Base-by-base conservation (phyloP, 139 green algal genomes). In the Picochlorum sp. region DNA sequence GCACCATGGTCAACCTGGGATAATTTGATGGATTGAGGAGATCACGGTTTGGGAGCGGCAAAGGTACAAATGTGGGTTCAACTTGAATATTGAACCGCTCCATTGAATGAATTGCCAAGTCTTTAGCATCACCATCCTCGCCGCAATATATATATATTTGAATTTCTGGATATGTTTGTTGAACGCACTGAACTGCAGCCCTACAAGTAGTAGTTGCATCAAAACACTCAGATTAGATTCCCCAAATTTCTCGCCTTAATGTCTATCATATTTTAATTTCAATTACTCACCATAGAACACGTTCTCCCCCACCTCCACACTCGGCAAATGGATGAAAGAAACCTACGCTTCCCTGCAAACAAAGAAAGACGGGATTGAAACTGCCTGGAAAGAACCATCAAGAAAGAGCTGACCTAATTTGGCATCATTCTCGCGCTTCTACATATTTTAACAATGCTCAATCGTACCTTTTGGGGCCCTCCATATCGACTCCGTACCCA, bases 281-380 rank as follows among this genome's bases (percentile, higher is more conserved):
- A n/a, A n/a, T n/a, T n/a, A n/a, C n/a, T n/a, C 12, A 47, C 91
- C 91, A 98, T 7, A 98, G 76, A 33, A 98, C 91, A 3, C 90
- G 75, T 63, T 98, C 91, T 1, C 91, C 91, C 22, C 91, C 91
- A 26, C 90, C 91, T 7, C 90, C 90, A 13, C 85, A 85, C 57
- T 93, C 76, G 0, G 88, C 85, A 81, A 85, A 85, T 2, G 90
- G 90, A 35, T 98, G 90, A 68, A 96, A 97, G 68, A 97, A 97
- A 0, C 65, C 91, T 10, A 96, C 58, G 5, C 58, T 67, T n/a
- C 76, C 79, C 85, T 94, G 75, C 33, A 52, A 16, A 29, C 20
- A 26, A 12, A 53, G 18, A 47, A 3, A n/a, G n/a, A n/a, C n/a
- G n/a, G n/a, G n/a, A n/a, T n/a, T n/a, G n/a, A n/a, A n/a, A n/a